Conservation (phyloP, 352 stramenopile genomes). For the Phytophthora sansomeana region DNA sequence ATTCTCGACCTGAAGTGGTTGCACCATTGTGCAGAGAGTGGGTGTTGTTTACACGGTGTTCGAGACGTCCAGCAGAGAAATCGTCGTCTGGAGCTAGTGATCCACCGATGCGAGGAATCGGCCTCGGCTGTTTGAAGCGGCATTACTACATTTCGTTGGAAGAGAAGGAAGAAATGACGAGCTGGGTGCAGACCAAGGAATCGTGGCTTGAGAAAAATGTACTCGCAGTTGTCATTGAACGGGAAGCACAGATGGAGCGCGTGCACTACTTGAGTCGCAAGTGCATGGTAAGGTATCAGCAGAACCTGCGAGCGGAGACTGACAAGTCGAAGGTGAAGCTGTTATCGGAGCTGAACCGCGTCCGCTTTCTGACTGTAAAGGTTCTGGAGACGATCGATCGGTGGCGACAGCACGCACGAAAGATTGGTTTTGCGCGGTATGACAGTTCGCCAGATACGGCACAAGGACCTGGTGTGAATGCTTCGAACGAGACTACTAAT, state of each 20-base stretch:
- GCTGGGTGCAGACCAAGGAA: slow-evolving; percentile 71
- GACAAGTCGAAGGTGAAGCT: slow-evolving; percentile 45
- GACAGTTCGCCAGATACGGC: slow-evolving; percentile 21
- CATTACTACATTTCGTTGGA: slow-evolving; percentile 80
- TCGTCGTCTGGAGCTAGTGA: background rate
- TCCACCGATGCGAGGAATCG: slow-evolving; percentile 26
- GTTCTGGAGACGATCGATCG: slow-evolving; percentile 71
- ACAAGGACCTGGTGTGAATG: slow-evolving; percentile 1
- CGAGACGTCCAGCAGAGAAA: slow-evolving; percentile 21
- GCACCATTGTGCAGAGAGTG: slow-evolving; percentile 72
- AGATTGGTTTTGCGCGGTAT: slow-evolving; percentile 57
- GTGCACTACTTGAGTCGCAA: slow-evolving; percentile 47
- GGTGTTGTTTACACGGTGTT: slow-evolving; percentile 73
- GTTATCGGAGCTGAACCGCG: slow-evolving; percentile 54
- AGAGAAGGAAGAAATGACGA: slow-evolving; percentile 65
- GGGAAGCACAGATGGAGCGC: slow-evolving; percentile 63
- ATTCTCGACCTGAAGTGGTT: slow-evolving; percentile 50
- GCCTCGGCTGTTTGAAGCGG: slow-evolving; percentile 68
- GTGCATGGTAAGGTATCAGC: slow-evolving; percentile 74
- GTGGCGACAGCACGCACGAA: slow-evolving; percentile 64
- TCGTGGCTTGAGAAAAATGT: slow-evolving; percentile 73
- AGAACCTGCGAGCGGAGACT: slow-evolving; percentile 62
- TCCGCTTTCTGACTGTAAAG: slow-evolving; percentile 75
- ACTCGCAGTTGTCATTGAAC: slow-evolving; percentile 59
- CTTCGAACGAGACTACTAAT: background rate